Evolutionary conservation across 495 filamentous ascomycete genomes (phyloP), one percentile per base, ranked within the genome.

Genomic region (Penicillium flavigenum): DNA sequence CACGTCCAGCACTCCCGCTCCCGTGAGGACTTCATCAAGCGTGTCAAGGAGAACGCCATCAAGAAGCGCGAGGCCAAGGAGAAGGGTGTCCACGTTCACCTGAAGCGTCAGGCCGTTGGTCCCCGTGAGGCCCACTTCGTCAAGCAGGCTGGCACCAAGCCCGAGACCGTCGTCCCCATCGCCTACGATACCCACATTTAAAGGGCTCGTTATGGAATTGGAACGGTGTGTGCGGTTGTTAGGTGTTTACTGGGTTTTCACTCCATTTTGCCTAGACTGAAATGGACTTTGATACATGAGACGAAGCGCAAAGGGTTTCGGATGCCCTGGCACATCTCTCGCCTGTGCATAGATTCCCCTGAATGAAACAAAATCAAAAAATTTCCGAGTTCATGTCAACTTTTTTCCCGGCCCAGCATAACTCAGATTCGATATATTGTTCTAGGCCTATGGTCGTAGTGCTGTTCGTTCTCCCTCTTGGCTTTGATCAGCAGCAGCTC

Each of bases 181-280:
- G 79, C 92, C 70, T 98, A 97, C 85, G 94, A 97, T 85, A 98
- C 94, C 66, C 93, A 91, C 63, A 98, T 98, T 73, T 98, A 93
- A 88, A 77, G 63, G 72, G 67, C 68, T 66, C 62, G 49, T 58
- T 31, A 26, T 44, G 65, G 67, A 67, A 69, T 64, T 71, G 59
- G 71, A 63, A 67, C 59, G 72, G 71, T 67, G 66, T 63, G 63
- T 65, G 72, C 67, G 70, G 73, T 74, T 74, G 70, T 74, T 74
- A 67, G 71, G 76, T 76, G 75, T 74, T 64, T 58, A 58, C 66
- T 72, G 70, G 72, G 71, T 72, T 75, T 72, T 63, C 68, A 47
- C 43, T 64, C 68, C 66, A 65, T 68, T 69, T 60, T 60, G 51
- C 51, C 47, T 42, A 59, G 67, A 65, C 64, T 70, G 67, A 66